Percentiles rank a stretch among this genome's conserved stretches.
Evolutionary conservation across 495 filamentous ascomycete species (phyloP).

Genomic region (Trichoderma asperelloides): DNA sequence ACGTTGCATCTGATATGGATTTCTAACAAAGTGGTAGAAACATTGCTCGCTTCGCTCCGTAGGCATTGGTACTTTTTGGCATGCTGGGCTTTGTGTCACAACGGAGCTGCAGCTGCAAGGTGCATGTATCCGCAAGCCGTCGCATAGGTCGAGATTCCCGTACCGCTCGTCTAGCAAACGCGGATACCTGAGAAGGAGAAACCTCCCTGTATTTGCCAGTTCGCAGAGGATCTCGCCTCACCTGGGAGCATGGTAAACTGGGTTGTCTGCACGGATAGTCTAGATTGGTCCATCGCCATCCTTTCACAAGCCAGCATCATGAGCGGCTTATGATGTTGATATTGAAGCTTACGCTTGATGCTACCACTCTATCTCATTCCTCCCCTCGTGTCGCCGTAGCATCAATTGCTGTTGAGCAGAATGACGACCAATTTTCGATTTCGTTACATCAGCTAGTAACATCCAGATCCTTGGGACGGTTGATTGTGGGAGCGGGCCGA

Average conservation of each 20-base stretch:
- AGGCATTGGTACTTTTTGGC: neutral
- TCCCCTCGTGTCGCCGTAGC: neutral
- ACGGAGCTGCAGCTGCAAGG: neutral
- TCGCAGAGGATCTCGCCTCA: neutral
- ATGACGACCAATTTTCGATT: neutral
- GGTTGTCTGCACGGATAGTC: neutral
- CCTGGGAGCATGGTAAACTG: neutral
- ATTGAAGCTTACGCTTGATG: neutral
- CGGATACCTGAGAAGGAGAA: neutral
- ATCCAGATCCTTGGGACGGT: conserved; percentile 3
- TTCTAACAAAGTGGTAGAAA: too few species aligned
- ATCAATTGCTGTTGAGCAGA: neutral
- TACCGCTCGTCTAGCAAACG: neutral
- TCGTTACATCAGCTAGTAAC: neutral
- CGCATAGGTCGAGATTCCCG: neutral
- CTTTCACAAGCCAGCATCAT: neutral
- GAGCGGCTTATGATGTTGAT: neutral
- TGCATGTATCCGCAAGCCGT: neutral
- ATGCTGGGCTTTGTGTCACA: neutral
- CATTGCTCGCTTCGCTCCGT: neutral
- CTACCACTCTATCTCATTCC: neutral
- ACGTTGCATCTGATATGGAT: neutral
- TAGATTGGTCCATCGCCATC: neutral
- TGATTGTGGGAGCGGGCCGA: neutral
- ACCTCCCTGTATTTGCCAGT: neutral